Percentiles rank a stretch among this genome's conserved stretches.
These are phyloP conservation scores for Tetracladium maxilliforme DNA, from an alignment of 2,329 filamentous ascomycete genomes.

Conservation along the genomic window DNA sequence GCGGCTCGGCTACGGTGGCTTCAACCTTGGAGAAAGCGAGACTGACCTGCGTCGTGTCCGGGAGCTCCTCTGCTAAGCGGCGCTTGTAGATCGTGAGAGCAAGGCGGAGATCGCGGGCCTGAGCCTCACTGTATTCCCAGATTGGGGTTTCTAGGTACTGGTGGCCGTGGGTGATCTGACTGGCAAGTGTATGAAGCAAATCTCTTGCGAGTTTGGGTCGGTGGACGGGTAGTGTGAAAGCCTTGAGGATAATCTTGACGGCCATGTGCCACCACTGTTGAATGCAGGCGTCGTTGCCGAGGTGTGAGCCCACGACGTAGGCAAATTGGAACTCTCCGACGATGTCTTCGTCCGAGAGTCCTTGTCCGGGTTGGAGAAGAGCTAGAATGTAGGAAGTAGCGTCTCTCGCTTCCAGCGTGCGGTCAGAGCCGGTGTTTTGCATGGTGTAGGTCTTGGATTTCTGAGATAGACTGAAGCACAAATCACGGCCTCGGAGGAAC, in stretches of 20 bases:
- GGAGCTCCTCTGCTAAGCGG: slow-evolving; percentile 30
- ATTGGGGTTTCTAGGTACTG: slow-evolving; percentile 29
- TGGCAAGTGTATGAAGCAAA: slow-evolving; percentile 34
- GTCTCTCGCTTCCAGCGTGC: slow-evolving; percentile 29
- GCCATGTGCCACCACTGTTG: slow-evolving; percentile 47
- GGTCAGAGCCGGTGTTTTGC: slow-evolving; percentile 17
- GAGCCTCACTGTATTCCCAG: slow-evolving; percentile 14
- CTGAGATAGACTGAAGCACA: slow-evolving; percentile 32
- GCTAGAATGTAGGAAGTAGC: slow-evolving; percentile 30
- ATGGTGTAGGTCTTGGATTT: slow-evolving; percentile 25
- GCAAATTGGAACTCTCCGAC: slow-evolving; percentile 46
- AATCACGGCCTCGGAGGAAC: slow-evolving; percentile 18
- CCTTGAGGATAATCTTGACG: slow-evolving; percentile 33
- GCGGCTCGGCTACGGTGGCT: too few relatives aligned
- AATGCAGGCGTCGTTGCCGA: slow-evolving; percentile 42
- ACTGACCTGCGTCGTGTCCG: slow-evolving; percentile 26
- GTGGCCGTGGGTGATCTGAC: slow-evolving; percentile 39
- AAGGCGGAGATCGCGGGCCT: slow-evolving; percentile 21
- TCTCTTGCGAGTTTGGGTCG: slow-evolving; percentile 27
- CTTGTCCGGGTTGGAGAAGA: slow-evolving; percentile 18
- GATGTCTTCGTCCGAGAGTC: slow-evolving; percentile 25
- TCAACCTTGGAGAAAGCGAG: slow-evolving; percentile 27
- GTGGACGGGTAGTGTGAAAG: slow-evolving; percentile 25
- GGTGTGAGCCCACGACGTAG: slow-evolving; percentile 39
- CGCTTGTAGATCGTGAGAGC: slow-evolving; percentile 38